phyloP scores from a whole-genome alignment of 2,329 filamentous ascomycete species.

The Blastomyces silverae region DNA sequence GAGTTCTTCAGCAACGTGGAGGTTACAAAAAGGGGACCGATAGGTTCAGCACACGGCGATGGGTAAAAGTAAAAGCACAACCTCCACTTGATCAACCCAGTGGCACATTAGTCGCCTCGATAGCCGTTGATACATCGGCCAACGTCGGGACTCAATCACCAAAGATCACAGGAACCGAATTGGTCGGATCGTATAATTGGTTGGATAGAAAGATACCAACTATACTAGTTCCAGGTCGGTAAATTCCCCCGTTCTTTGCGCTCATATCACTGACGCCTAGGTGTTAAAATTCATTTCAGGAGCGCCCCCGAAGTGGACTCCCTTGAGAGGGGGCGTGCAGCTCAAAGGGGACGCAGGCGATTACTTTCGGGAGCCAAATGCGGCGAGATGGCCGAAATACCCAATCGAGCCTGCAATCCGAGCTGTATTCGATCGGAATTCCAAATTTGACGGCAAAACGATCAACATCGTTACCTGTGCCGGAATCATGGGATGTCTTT shows the following conservation, averaged over 20 bases:
- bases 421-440: conserved; percentile 38
- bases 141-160: conserved; percentile 14
- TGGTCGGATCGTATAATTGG: conserved; percentile 51
- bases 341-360: conserved; percentile 41
- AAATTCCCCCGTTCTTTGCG: not conserved
- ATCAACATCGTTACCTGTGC: conserved; percentile 56
- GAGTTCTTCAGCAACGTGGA: not conserved
- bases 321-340: conserved; percentile 29
- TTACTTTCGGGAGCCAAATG: conserved; percentile 43
- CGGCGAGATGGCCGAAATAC: conserved; percentile 32
- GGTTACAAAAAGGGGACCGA: not conserved
- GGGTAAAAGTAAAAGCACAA: not conserved
- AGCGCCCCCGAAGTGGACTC: conserved; percentile 48
- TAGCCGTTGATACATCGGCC: not conserved
- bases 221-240: conserved; percentile 44
- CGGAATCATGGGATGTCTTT: conserved; percentile 55
- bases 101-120: not conserved
- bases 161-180: conserved; percentile 37
- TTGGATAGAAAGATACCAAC: conserved; percentile 31
- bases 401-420: conserved; percentile 43
- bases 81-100: not conserved
- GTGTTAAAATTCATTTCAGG: conserved; percentile 32
- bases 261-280: not conserved
- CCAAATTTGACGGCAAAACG: conserved; percentile 29
- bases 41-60: not conserved